Percentiles rank a stretch among this genome's conserved stretches.
These are phyloP conservation scores for Halteria grandinella DNA, from an alignment of 73 alveolate species.

Conservation along the genomic window DNA sequence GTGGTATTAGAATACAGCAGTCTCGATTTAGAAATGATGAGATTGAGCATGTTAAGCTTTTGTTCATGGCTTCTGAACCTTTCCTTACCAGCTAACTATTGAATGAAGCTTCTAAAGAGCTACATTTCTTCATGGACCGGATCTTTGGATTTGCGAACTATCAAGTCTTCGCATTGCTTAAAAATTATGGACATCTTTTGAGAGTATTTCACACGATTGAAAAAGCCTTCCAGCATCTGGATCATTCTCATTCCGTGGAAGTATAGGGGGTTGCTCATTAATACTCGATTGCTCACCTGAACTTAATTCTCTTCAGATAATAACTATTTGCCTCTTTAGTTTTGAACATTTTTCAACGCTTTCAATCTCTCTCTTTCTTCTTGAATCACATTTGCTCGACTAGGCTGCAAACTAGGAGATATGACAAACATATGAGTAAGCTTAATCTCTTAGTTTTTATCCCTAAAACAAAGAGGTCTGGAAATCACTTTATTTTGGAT, in stretches of 20 bases:
- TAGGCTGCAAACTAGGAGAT: slow-evolving; percentile 23
- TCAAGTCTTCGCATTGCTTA: slow-evolving; percentile 24
- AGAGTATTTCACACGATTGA: neutral
- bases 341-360: too few relatives aligned
- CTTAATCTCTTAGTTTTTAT: neutral
- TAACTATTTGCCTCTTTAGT: too few relatives aligned
- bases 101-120: too few relatives aligned
- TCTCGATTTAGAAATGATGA: too few relatives aligned
- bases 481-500: slow-evolving; percentile 20
- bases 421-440: neutral
- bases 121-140: too few relatives aligned
- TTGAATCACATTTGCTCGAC: neutral
- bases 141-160: too few relatives aligned
- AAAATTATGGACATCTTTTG: neutral
- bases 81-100: too few relatives aligned
- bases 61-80: too few relatives aligned
- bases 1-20: too few relatives aligned
- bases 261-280: slow-evolving; percentile 29
- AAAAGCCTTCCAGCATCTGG: slow-evolving; percentile 25
- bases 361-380: slow-evolving; percentile 17
- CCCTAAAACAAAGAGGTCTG: neutral
- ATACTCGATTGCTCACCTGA: neutral
- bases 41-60: too few relatives aligned
- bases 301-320: too few relatives aligned
- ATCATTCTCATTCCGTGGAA: slow-evolving; percentile 26